These are phyloP conservation scores for Umbellularia californica DNA, from an alignment of 164 flowering plant genomes.

Conservation along the genomic window DNA sequence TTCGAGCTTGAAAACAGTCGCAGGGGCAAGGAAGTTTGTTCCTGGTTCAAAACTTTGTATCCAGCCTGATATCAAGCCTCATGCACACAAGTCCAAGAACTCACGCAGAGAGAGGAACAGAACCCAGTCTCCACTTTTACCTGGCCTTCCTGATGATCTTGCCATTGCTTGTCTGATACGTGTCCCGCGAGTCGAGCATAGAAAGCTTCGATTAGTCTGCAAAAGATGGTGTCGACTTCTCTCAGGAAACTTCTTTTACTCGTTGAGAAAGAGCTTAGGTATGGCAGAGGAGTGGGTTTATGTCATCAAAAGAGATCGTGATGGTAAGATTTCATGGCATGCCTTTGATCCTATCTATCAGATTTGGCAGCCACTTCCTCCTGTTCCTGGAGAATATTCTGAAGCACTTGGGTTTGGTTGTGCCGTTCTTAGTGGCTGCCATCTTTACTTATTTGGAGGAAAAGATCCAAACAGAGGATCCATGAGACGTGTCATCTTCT, in stretches of 20 bases:
- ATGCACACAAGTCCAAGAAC: constrained; percentile 62
- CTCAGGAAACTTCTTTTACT: constrained; percentile 77
- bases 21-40: constrained; percentile 80
- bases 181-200: constrained; percentile 88
- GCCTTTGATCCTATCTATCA: constrained; percentile 88
- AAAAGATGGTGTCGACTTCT: constrained; percentile 89
- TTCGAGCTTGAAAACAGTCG: constrained; percentile 80
- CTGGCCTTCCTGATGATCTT: constrained; percentile 97
- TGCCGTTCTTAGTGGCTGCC: constrained; percentile 91
- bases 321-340: constrained; percentile 89
- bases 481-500: constrained; percentile 82
- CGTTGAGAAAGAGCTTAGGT: constrained; percentile 72
- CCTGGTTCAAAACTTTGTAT: constrained; percentile 83
- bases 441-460: constrained; percentile 86
- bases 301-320: constrained; percentile 90
- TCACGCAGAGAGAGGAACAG: constrained; percentile 69
- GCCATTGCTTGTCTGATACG: constrained; percentile 91
- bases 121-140: constrained; percentile 77
- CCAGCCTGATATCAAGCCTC: constrained; percentile 82
- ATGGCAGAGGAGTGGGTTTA: constrained; percentile 98
- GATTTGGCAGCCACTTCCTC: constrained; percentile 95
- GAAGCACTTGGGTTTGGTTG: constrained; percentile 91
- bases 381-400: constrained; percentile 80
- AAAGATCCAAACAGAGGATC: constrained; percentile 87
- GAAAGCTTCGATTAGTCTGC: constrained; percentile 86